Percentiles rank a stretch among this genome's conserved stretches.
Evolutionary conservation across 2,329 filamentous ascomycete genomes (phyloP).

Genomic region (Diaporthe sp.): DNA sequence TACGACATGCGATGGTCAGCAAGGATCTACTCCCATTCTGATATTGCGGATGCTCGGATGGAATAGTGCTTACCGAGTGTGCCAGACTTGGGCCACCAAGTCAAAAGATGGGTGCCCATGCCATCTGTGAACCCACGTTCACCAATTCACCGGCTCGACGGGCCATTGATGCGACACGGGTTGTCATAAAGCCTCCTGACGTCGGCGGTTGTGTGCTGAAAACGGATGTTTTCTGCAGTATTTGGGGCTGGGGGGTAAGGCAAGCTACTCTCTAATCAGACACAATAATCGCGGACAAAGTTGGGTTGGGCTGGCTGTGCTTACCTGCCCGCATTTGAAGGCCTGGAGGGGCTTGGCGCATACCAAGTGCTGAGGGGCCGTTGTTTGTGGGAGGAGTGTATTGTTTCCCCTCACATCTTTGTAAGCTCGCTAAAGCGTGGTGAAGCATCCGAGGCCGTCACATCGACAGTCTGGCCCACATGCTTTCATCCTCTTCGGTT

Average conservation of each 20-base stretch:
- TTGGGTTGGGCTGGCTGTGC: constrained; percentile 11
- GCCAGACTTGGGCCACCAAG: background rate
- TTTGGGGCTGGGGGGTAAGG: background rate
- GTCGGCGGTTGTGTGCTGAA: background rate
- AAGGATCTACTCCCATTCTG: background rate
- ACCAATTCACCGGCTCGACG: background rate
- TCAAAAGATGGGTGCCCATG: background rate
- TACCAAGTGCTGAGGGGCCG: constrained; percentile 27
- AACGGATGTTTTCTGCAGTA: background rate
- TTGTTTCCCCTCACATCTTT: constrained; percentile 11
- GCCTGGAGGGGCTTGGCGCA: constrained; percentile 9
- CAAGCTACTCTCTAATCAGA: constrained; percentile 6
- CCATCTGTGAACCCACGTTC: background rate
- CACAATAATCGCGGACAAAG: background rate
- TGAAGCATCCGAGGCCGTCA: background rate
- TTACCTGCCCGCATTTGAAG: constrained; percentile 16
- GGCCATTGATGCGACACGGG: background rate
- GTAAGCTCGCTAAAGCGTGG: background rate
- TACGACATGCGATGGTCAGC: constrained; percentile 17
- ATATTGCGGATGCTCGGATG: background rate
- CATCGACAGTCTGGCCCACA: constrained; percentile 40
- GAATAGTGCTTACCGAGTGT: constrained; percentile 22
- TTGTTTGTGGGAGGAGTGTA: background rate
- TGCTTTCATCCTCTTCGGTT: constrained; percentile 38
- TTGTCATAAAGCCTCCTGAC: background rate